Conservation (phyloP, 2,329 filamentous ascomycete genomes). For the Boeremia lycopersici region DNA sequence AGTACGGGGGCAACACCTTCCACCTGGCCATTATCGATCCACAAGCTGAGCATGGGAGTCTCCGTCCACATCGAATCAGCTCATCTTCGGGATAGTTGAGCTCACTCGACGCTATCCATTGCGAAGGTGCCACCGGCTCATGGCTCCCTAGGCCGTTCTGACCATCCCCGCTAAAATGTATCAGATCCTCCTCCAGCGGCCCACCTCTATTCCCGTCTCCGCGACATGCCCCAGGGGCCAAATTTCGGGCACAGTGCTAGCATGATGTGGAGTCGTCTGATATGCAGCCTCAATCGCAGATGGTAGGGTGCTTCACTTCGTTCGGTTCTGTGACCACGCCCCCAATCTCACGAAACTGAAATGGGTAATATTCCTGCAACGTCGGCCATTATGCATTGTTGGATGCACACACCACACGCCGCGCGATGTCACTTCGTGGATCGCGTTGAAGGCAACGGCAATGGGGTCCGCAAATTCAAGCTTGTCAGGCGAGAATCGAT, state of each 20-base stretch:
- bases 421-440: conserved; percentile 9
- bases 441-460: conserved; percentile 1
- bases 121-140: neutral
- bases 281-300: neutral
- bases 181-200: conserved; percentile 7
- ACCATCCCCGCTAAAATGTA: conserved; percentile 1
- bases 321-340: neutral
- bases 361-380: neutral
- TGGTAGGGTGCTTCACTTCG: neutral
- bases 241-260: neutral
- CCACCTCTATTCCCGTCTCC: conserved; percentile 15
- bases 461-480: conserved; percentile 1
- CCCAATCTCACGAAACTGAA: neutral
- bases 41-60: no score
- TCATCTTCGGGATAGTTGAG: neutral
- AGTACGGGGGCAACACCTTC: no score
- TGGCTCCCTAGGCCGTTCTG: conserved; percentile 1
- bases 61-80: neutral
- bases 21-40: no score
- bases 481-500: conserved; percentile 8
- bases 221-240: conserved; percentile 2
- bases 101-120: neutral
- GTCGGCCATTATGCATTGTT: neutral
- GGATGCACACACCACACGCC: conserved; percentile 1
- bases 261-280: conserved; percentile 1